A percentile compares a stretch with the other conserved stretches of the same genome.
These are phyloP conservation scores for Sanguinoderma infundibulare DNA, from an alignment of 1,284 basidiomycete species.

Conservation along the genomic window DNA sequence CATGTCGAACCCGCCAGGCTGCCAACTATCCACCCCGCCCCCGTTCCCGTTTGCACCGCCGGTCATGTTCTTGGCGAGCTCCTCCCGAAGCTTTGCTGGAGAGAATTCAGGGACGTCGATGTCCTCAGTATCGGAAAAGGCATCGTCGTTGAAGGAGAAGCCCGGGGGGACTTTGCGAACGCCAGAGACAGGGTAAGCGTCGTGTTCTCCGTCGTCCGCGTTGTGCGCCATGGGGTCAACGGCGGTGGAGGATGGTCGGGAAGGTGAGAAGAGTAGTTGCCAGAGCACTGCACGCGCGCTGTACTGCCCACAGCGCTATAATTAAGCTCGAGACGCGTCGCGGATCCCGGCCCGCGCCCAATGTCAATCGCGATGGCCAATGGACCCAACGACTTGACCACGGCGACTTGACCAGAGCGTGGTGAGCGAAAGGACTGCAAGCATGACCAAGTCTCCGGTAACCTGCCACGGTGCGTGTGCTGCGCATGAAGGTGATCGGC, in stretches of 20 bases:
- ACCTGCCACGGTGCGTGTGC: conserved; percentile 80
- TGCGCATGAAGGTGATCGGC: neutral
- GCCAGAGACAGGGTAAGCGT: neutral
- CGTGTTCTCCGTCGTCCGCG: conserved; percentile 17
- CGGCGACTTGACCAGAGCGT: too few relatives aligned
- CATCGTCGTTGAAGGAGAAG: conserved; percentile 60
- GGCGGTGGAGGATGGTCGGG: conserved; percentile 1
- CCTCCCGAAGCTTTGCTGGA: conserved; percentile 58
- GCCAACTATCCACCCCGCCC: conserved; percentile 11
- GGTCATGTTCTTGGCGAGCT: conserved; percentile 53
- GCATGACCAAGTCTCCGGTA: conserved; percentile 76
- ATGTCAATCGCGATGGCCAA: conserved; percentile 3
- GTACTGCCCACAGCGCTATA: neutral
- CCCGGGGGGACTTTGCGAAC: neutral
- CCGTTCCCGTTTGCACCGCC: conserved; percentile 5
- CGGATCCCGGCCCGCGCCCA: conserved; percentile 25
- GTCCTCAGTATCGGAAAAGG: conserved; percentile 65
- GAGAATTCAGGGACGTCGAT: conserved; percentile 53
- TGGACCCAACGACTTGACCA: neutral
- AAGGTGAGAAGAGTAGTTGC: conserved; percentile 1
- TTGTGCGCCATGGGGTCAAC: conserved; percentile 17
- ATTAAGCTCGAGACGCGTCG: conserved; percentile 15
- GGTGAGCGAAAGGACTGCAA: too few relatives aligned
- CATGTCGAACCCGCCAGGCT: conserved; percentile 21
- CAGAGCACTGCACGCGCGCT: neutral